Evolutionary conservation across 352 stramenopile genomes (phyloP), one percentile per base, ranked within the genome.

Genomic region (Phytopythium cucurbitacearum): DNA sequence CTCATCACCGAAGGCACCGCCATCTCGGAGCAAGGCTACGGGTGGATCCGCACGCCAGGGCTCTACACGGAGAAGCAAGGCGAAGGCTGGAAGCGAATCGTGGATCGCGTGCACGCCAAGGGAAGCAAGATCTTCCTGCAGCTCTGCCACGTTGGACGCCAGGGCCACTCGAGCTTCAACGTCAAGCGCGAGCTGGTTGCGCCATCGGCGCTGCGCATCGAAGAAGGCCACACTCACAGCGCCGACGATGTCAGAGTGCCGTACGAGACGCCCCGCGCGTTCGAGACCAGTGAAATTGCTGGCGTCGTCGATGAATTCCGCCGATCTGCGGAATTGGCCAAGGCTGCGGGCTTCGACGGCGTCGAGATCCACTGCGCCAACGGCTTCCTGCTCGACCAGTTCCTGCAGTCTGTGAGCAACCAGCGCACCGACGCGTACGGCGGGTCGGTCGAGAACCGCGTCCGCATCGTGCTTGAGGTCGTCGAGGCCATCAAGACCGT

Each of bases 341-440:
- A 36, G 3, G 65, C 59, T 3, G 74, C 74, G 0, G 70, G 69
- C 12, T 88, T 79, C 59, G 91, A 98, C 49, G 89, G 88, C 15
- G 67, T 98, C 16, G 86, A 98, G 56, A 58, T 98, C 32, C 89
- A 97, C 69, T 47, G 21, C 4, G 89, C 81, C 13, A 94, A 97
- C 57, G 90, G 89, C 34, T 97, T 97, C 56, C 28, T 74, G 34
- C 64, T 98, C 48, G 88, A 97, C 53, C 69, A 95, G 55, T 96
- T 96, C 63, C 51, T 97, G 12, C 73, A 91, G 47, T 69, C 65
- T 5, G 60, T 38, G 6, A 59, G 59, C 13, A 97, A 97, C 67
- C 64, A 69, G 21, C 80, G 81, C 39, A 91, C 69, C 8, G 87
- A 96, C 69, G 63, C 85, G 4, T 74, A 74, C 35, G 55, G 58